Evolutionary conservation across 345 rosid genomes (phyloP).

Genomic region (Gossypium longicalyx): DNA sequence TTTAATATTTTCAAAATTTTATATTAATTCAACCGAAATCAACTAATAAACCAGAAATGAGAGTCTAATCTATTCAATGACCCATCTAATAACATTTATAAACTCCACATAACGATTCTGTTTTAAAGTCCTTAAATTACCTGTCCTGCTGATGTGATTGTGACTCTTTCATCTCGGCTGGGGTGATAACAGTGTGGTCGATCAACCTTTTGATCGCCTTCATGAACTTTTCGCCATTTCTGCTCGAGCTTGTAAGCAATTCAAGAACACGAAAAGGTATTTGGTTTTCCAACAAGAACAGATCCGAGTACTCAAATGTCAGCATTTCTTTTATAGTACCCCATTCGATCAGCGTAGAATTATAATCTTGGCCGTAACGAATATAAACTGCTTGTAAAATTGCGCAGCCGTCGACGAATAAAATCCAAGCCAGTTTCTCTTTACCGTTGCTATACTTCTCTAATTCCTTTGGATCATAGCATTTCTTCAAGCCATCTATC

Average conservation of each 20-base stretch:
- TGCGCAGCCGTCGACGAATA: constrained; percentile 26
- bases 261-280: constrained; percentile 23
- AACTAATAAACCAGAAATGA: no score
- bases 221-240: neutral
- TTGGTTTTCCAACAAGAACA: constrained; percentile 27
- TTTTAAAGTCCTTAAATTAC: neutral
- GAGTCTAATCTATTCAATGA: no score
- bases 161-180: neutral
- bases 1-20: no score
- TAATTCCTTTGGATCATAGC: constrained; percentile 8
- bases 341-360: neutral
- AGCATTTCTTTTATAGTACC: neutral
- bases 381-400: constrained; percentile 9
- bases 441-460: neutral
- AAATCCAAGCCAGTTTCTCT: constrained; percentile 16
- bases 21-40: no score
- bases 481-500: neutral
- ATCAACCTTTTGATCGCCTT: neutral
- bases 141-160: no score
- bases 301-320: constrained; percentile 6
- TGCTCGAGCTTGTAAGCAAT: neutral
- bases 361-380: no score
- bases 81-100: no score
- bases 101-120: neutral
- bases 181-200: neutral